Evolutionary conservation across 257 asterid species (phyloP).

Genomic region (Sherardia arvensis): DNA sequence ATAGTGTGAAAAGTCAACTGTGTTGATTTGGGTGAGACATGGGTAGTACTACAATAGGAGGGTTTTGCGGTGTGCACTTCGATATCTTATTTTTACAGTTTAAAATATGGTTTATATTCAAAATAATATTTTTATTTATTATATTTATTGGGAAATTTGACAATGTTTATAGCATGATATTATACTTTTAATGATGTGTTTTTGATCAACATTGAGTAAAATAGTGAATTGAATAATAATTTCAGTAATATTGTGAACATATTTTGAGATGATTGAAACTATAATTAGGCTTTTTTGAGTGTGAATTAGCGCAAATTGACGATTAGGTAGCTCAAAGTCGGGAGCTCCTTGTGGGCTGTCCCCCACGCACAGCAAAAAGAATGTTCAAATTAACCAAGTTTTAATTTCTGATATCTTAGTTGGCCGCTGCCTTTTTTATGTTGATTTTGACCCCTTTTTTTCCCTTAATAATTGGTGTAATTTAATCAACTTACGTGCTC

Average conservation of each 20-base stretch:
- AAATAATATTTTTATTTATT: too few relatives aligned
- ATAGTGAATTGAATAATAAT: too few relatives aligned
- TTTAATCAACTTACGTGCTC: background rate
- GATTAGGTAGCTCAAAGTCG: background rate
- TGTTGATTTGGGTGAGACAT: too few relatives aligned
- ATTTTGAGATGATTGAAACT: background rate
- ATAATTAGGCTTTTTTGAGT: background rate
- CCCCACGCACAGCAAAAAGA: conserved; percentile 3
- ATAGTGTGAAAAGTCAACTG: too few relatives aligned
- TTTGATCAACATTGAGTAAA: too few relatives aligned
- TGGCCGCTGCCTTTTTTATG: background rate
- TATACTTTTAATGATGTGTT: too few relatives aligned
- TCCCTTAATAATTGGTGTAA: background rate
- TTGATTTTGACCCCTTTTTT: background rate
- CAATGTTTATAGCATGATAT: too few relatives aligned
- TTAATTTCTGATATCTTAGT: background rate
- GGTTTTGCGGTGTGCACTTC: too few relatives aligned
- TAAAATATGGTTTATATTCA: too few relatives aligned
- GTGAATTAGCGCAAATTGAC: background rate
- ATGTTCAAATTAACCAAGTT: background rate
- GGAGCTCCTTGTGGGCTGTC: background rate
- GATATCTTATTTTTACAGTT: too few relatives aligned
- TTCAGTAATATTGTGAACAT: background rate
- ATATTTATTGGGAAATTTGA: too few relatives aligned
- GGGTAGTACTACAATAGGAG: too few relatives aligned